phyloP scores from a whole-genome alignment of 495 filamentous ascomycete genomes.

The Rhypophila decipiens region DNA sequence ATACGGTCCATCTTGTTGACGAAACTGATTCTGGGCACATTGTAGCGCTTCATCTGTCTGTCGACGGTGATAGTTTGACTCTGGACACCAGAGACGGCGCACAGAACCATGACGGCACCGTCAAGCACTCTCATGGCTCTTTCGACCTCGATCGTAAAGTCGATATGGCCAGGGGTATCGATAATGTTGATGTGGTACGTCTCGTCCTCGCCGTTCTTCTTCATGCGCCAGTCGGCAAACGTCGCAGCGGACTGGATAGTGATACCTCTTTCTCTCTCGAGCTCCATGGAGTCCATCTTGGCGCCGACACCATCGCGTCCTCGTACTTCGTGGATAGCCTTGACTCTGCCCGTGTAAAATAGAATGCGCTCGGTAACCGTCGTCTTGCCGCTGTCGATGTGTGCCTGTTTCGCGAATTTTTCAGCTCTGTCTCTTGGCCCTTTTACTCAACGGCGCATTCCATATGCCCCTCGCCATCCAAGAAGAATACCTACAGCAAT shows the following conservation, averaged over 20 bases:
- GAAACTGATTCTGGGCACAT: constrained; percentile 90
- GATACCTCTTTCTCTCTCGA: constrained; percentile 97
- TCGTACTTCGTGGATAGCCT: constrained; percentile 94
- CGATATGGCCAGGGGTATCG: constrained; percentile 97
- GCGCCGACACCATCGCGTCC: constrained; percentile 93
- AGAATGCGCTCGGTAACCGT: constrained; percentile 95
- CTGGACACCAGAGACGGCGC: constrained; percentile 95
- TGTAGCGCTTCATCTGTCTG: constrained; percentile 97
- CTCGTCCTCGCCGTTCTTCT: constrained; percentile 67
- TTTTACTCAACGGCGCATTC: neutral
- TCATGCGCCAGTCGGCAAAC: constrained; percentile 95
- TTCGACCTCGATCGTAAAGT: constrained; percentile 99
- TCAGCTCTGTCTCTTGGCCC: constrained; percentile 18
- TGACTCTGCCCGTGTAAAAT: constrained; percentile 96
- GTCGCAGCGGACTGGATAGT: constrained; percentile 98
- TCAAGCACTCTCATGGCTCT: constrained; percentile 92
- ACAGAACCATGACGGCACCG: constrained; percentile 97
- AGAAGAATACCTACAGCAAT: constrained; percentile 65
- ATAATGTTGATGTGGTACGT: constrained; percentile 98
- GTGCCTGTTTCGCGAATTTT: constrained; percentile 54
- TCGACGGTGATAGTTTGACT: constrained; percentile 98
- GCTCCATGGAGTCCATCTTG: constrained; percentile 99
- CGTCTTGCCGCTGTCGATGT: constrained; percentile 99
- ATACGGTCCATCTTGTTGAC: constrained; percentile 99
- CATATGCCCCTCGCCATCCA: neutral